Evolutionary conservation across 1,139 yeast genomes (phyloP).

Genomic region (Magnusiomyces clavatus): DNA sequence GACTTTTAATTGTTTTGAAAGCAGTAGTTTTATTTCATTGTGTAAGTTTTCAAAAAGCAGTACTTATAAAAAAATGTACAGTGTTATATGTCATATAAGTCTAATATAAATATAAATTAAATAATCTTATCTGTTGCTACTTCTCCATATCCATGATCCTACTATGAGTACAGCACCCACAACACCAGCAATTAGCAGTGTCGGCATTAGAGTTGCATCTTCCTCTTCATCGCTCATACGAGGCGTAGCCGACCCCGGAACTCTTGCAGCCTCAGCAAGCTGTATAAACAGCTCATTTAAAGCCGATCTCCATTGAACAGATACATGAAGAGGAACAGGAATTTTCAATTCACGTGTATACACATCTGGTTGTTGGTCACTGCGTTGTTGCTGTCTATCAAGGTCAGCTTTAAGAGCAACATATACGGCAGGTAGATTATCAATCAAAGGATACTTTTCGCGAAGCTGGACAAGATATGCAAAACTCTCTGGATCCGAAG

Average conservation of each 20-base stretch:
- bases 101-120: background rate
- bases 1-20: no score
- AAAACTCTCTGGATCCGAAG: conserved; percentile 92
- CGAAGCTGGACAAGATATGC: conserved; percentile 69
- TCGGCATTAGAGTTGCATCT: conserved; percentile 40
- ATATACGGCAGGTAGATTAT: conserved; percentile 71
- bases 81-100: no score
- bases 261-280: conserved; percentile 79
- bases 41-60: no score
- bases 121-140: conserved; percentile 10
- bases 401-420: conserved; percentile 93
- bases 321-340: conserved; percentile 79
- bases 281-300: conserved; percentile 79
- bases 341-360: conserved; percentile 60
- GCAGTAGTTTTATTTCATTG: no score
- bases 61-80: no score
- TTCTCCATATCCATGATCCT: conserved; percentile 16
- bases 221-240: conserved; percentile 66
- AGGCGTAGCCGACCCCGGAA: conserved; percentile 74
- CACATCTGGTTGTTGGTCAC: conserved; percentile 78
- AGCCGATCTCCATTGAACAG: conserved; percentile 84
- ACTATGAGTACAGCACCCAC: conserved; percentile 17
- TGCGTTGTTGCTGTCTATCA: conserved; percentile 89
- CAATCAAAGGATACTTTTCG: conserved; percentile 48
- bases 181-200: conserved; percentile 21